Base-by-base conservation (phyloP, 352 stramenopile species). In the Phytophthora litchii region DNA sequence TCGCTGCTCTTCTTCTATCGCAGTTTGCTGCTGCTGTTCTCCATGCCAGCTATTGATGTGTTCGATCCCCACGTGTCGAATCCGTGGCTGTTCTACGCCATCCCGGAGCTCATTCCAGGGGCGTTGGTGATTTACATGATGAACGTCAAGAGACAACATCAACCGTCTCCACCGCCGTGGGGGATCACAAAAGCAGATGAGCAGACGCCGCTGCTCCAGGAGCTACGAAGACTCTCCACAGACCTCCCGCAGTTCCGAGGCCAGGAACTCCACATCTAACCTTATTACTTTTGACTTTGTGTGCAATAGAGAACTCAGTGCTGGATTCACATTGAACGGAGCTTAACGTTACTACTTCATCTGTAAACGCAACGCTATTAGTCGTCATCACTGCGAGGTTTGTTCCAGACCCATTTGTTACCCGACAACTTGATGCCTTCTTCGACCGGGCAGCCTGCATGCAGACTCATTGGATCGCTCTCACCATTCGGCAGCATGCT, bases 341-440 rank as follows among this genome's bases (percentile, higher is more conserved):
- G 23, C 36, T 21, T 21, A n/a, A n/a, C n/a, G n/a, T n/a, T n/a
- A 42, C 36, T 20, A 42, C 36, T 37, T 37, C 32, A 37, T 7
- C 32, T 37, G 32, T 13, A 37, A 10, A 42, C 23, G 34, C 34
- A 40, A 40, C 36, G 9, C 3, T 2, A 31, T 19, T 54, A 59
- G 38, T 60, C 48, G 23, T 53, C 36, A 25, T 55, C 54, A 19
- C 32, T 56, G 38, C 37, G 57, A 20, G 83, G 78, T 52, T 91
- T 91, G 79, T 91, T 91, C 84, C 84, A 91, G 55, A 93, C 73
- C 80, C 83, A 93, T 66, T 93, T 91, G 76, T 93, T 93, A 44
- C 75, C 81, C 6, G 81, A 88, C 55, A 83, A 78, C 73, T 91
- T 91, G 70, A 80, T 74, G 37, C 82, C 78, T 59, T 91, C 78